Evolutionary conservation across 352 stramenopile species (phyloP).

Genomic region (Phytophthora aleatoria): DNA sequence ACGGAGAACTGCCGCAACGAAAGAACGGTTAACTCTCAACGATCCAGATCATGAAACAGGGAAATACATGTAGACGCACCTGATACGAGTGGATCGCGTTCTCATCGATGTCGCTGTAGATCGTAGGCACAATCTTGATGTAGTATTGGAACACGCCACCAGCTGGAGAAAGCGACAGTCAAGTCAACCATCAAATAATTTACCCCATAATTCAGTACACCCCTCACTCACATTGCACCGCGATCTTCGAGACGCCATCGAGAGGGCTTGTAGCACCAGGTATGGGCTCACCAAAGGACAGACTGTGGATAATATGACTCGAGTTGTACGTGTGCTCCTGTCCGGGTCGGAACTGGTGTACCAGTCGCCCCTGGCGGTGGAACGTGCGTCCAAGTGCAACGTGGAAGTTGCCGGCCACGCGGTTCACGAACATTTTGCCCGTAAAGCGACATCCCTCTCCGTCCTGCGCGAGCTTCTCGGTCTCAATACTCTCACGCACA

Average conservation of each 20-base stretch:
- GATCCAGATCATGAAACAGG: neutral
- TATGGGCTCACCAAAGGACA: constrained; percentile 75
- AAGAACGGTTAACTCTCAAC: constrained; percentile 12
- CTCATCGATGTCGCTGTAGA: constrained; percentile 80
- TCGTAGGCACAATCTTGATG: constrained; percentile 88
- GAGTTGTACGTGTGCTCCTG: constrained; percentile 83
- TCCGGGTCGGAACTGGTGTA: constrained; percentile 84
- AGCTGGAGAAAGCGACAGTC: constrained; percentile 32
- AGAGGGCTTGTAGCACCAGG: constrained; percentile 47
- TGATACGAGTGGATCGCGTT: constrained; percentile 73
- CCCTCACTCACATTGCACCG: constrained; percentile 41
- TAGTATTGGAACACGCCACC: constrained; percentile 89
- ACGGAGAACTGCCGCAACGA: constrained; percentile 64
- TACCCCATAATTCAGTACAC: neutral
- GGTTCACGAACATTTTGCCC: constrained; percentile 86
- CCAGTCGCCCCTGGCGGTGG: constrained; percentile 72
- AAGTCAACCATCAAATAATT: constrained; percentile 7
- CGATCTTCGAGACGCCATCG: constrained; percentile 60
- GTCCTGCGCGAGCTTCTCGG: constrained; percentile 74
- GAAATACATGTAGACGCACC: constrained; percentile 24
- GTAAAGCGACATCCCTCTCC: constrained; percentile 82
- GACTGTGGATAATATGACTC: constrained; percentile 77
- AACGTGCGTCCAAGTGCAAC: constrained; percentile 83
- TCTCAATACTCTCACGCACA: constrained; percentile 60
- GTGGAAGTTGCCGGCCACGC: constrained; percentile 87